Conservation (phyloP, 2,329 filamentous ascomycete species). For the Epichloe typhina region DNA sequence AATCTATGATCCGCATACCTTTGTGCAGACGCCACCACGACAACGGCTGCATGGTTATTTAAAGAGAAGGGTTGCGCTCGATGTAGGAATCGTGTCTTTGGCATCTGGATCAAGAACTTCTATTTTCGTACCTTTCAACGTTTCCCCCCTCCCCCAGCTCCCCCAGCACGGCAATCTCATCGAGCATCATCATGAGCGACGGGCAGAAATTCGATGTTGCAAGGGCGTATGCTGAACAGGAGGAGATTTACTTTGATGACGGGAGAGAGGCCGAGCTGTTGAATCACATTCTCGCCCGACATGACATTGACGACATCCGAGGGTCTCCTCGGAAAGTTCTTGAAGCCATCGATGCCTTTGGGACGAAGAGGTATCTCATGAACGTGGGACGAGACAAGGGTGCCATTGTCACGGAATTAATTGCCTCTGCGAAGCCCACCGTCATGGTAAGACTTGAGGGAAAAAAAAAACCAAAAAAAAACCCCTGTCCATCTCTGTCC, state of each 20-base stretch:
- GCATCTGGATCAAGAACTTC: no score
- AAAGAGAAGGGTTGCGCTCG: no score
- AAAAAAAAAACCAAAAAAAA: no score
- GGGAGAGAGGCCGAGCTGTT: constrained; percentile 63
- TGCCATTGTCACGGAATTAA: constrained; percentile 54
- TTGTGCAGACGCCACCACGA: background rate
- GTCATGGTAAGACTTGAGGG: constrained; percentile 34
- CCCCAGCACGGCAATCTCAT: no score
- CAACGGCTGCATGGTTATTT: background rate
- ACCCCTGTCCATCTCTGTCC: no score
- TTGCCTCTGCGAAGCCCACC: constrained; percentile 50
- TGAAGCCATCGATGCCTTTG: constrained; percentile 55
- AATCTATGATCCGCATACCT: background rate
- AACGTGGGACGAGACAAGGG: constrained; percentile 69
- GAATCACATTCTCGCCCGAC: constrained; percentile 51
- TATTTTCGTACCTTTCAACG: no score
- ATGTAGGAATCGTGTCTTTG: no score
- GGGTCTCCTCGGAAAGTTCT: constrained; percentile 52
- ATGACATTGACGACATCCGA: constrained; percentile 48
- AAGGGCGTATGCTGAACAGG: constrained; percentile 29
- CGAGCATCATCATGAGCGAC: background rate
- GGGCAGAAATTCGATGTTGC: constrained; percentile 19
- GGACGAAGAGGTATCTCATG: constrained; percentile 47
- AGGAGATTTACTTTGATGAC: constrained; percentile 45
- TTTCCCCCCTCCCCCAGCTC: no score